Percentiles rank a stretch among this genome's conserved stretches.
Evolutionary conservation across 1,139 yeast species (phyloP).

Genomic region (Taphrina pruni): DNA sequence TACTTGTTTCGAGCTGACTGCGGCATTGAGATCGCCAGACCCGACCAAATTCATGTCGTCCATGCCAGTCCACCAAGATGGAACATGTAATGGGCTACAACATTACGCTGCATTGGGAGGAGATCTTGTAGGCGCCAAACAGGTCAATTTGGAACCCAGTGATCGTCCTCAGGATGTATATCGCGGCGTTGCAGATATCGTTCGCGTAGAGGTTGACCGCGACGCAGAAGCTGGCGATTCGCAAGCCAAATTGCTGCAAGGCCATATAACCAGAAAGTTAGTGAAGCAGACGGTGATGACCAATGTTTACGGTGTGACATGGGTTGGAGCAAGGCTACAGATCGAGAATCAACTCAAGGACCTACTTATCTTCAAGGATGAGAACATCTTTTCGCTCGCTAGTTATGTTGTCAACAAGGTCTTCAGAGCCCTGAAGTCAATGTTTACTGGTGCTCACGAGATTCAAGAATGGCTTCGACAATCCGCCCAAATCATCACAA

Average conservation of each 20-base stretch:
- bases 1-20: slow-evolving; percentile 77
- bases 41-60: slow-evolving; percentile 79
- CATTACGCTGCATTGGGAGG: slow-evolving; percentile 99
- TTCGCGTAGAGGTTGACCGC: slow-evolving; percentile 59
- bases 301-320: slow-evolving; percentile 96
- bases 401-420: slow-evolving; percentile 78
- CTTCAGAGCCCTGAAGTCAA: slow-evolving; percentile 79
- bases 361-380: slow-evolving; percentile 52
- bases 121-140: slow-evolving; percentile 90
- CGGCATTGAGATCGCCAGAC: slow-evolving; percentile 71
- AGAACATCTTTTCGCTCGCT: slow-evolving; percentile 53
- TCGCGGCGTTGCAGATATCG: slow-evolving; percentile 77
- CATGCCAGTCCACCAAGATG: slow-evolving; percentile 95
- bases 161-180: slow-evolving; percentile 92
- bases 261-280: slow-evolving; percentile 78
- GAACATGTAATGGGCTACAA: slow-evolving; percentile 96
- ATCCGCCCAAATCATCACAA: slow-evolving; percentile 79
- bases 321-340: slow-evolving; percentile 89
- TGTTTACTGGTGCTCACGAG: slow-evolving; percentile 89
- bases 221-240: slow-evolving; percentile 66
- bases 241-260: slow-evolving; percentile 62
- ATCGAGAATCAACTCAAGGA: slow-evolving; percentile 59
- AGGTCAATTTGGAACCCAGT: slow-evolving; percentile 83
- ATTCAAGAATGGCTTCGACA: slow-evolving; percentile 97
- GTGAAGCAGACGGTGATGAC: slow-evolving; percentile 99